Conservation (phyloP, 2,329 filamentous ascomycete species). For the Aspergillus fijiensis region DNA sequence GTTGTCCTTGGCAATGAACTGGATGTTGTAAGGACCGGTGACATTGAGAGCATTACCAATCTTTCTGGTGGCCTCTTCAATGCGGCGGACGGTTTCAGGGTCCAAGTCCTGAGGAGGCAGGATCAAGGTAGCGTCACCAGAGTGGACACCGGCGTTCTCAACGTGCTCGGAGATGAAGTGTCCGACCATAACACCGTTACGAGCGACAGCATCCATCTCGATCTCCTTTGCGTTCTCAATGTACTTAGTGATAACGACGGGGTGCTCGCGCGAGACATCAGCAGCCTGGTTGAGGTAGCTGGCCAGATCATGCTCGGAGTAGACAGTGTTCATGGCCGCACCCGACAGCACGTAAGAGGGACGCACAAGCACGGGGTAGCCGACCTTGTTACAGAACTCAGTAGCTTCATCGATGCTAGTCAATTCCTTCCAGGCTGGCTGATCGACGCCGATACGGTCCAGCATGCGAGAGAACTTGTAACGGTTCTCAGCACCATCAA, state of each 20-base stretch:
- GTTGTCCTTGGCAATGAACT: constrained; percentile 99
- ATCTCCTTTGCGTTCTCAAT: constrained; percentile 99
- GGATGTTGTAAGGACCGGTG: constrained; percentile 96
- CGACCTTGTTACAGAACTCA: constrained; percentile 81
- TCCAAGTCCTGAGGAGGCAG: constrained; percentile 92
- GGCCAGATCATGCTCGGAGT: constrained; percentile 89
- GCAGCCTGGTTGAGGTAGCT: constrained; percentile 85
- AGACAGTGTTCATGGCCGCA: constrained; percentile 98
- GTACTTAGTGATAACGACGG: constrained; percentile 98
- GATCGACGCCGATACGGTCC: constrained; percentile 89
- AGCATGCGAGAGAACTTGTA: constrained; percentile 99
- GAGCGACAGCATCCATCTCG: constrained; percentile 97
- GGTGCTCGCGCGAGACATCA: constrained; percentile 91
- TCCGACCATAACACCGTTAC: constrained; percentile 82
- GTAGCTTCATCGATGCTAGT: constrained; percentile 91
- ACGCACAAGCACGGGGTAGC: constrained; percentile 90
- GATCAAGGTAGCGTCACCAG: constrained; percentile 93
- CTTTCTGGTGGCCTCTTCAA: constrained; percentile 92
- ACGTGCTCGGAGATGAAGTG: constrained; percentile 99
- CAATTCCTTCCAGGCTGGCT: constrained; percentile 96
- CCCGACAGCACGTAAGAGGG: constrained; percentile 97
- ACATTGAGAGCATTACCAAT: constrained; percentile 93
- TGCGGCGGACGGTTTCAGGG: constrained; percentile 80
- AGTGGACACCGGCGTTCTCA: constrained; percentile 97
- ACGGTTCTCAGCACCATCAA: constrained; percentile 93